These are phyloP conservation scores for Anacardium occidentale DNA, from an alignment of 345 rosid species.

Conservation along the genomic window DNA sequence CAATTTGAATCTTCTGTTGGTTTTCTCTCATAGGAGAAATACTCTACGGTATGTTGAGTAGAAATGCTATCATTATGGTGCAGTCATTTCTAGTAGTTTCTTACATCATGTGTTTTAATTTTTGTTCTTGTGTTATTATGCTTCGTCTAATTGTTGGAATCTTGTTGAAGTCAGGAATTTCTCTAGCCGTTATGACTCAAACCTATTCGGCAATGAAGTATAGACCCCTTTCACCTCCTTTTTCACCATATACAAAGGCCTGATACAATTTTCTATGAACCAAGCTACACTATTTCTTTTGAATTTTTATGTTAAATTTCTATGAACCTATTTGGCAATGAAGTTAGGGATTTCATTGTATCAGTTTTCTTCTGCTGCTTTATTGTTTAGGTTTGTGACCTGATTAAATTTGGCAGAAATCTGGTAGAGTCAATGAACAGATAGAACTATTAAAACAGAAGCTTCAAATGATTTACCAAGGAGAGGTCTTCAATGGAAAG, in stretches of 20 bases:
- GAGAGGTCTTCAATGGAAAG: constrained; percentile 86
- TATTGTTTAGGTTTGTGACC: background rate
- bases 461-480: constrained; percentile 67
- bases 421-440: constrained; percentile 84
- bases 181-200: too few relatives aligned
- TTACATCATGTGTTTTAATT: background rate
- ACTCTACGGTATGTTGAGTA: background rate
- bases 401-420: constrained; percentile 50
- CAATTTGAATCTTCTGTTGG: background rate
- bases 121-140: too few relatives aligned
- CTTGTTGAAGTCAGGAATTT: too few relatives aligned
- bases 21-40: background rate
- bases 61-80: background rate
- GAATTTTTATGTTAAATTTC: background rate
- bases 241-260: background rate
- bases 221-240: background rate
- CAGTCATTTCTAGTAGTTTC: background rate
- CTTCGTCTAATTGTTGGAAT: too few relatives aligned
- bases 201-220: background rate
- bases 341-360: background rate
- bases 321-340: too few relatives aligned
- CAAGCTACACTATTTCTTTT: too few relatives aligned
- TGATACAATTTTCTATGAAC: background rate
- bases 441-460: constrained; percentile 72
- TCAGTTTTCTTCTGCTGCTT: background rate